Percentiles rank a stretch among this genome's conserved stretches.
These are phyloP conservation scores for Colletotrichum sp. DNA, from an alignment of 2,329 filamentous ascomycete genomes.

Conservation along the genomic window DNA sequence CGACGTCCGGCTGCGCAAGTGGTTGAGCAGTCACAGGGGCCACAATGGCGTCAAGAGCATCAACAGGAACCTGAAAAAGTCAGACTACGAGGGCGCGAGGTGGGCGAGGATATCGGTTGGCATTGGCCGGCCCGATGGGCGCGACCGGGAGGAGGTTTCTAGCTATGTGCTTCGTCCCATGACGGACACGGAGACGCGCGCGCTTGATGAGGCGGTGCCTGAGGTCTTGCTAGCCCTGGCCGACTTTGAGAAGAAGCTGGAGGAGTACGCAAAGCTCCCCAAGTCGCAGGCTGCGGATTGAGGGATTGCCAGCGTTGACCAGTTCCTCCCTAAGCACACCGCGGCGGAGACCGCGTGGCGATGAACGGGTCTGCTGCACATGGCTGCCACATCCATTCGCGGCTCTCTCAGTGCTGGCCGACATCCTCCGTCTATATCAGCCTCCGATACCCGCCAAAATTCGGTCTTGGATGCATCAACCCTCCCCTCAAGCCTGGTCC, in stretches of 20 bases:
- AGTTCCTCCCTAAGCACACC: too few species aligned
- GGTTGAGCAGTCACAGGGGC: conserved; percentile 68
- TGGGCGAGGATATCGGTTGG: conserved; percentile 76
- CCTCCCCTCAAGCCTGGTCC: conserved; percentile 18
- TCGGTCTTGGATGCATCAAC: not conserved
- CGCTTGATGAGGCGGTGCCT: conserved; percentile 57
- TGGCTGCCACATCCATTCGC: not conserved
- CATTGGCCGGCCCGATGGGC: conserved; percentile 79
- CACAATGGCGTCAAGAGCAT: conserved; percentile 80
- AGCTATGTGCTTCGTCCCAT: conserved; percentile 79
- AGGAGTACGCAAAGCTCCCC: not conserved
- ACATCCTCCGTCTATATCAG: not conserved
- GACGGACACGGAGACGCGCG: conserved; percentile 52
- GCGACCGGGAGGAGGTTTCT: conserved; percentile 71
- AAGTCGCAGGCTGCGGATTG: not conserved
- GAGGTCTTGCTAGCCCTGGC: conserved; percentile 55
- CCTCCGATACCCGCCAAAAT: not conserved
- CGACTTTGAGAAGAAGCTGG: conserved; percentile 43
- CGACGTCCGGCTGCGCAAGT: conserved; percentile 67
- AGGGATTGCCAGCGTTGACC: too few species aligned
- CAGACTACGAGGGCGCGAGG: conserved; percentile 42
- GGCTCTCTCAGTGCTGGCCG: not conserved
- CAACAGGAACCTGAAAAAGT: conserved; percentile 51
- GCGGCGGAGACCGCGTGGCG: not conserved
- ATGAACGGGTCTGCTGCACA: not conserved